Evolutionary conservation across 192 early-diverging fungal species (phyloP).

Genomic region (Linderina pennispora): DNA sequence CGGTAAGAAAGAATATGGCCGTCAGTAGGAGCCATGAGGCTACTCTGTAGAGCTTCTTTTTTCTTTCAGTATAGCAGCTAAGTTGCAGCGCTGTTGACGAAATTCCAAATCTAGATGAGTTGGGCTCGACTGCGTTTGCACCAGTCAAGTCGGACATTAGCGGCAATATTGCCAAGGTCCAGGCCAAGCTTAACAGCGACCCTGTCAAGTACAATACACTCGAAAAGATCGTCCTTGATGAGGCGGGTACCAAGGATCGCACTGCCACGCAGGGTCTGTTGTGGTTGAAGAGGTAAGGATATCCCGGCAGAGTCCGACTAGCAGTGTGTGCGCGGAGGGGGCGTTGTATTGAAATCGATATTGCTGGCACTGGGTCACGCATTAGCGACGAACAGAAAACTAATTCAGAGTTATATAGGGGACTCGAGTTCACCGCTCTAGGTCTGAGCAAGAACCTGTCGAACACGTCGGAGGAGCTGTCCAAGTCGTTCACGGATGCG

Average conservation of each 20-base stretch:
- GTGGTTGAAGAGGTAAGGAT: constrained; percentile 79
- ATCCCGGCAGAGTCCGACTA: background rate
- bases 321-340: too few species aligned
- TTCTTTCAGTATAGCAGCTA: constrained; percentile 6
- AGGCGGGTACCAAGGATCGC: constrained; percentile 73
- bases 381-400: too few species aligned
- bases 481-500: constrained; percentile 64
- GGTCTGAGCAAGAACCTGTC: constrained; percentile 57
- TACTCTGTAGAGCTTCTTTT: background rate
- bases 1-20: background rate
- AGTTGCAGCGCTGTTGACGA: background rate
- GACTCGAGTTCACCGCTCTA: constrained; percentile 71
- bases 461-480: constrained; percentile 54
- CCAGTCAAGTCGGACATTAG: constrained; percentile 90
- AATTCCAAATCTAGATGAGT: constrained; percentile 43
- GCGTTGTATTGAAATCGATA: background rate
- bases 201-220: constrained; percentile 69
- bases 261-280: constrained; percentile 86
- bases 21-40: constrained; percentile 39
- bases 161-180: constrained; percentile 79
- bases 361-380: constrained; percentile 1
- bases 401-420: constrained; percentile 32
- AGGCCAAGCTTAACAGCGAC: constrained; percentile 61
- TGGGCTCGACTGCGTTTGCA: constrained; percentile 67
- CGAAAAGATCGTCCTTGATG: constrained; percentile 70